Conservation (phyloP, 768 basidiomycete species). For the Tricholoma furcatifolium region DNA sequence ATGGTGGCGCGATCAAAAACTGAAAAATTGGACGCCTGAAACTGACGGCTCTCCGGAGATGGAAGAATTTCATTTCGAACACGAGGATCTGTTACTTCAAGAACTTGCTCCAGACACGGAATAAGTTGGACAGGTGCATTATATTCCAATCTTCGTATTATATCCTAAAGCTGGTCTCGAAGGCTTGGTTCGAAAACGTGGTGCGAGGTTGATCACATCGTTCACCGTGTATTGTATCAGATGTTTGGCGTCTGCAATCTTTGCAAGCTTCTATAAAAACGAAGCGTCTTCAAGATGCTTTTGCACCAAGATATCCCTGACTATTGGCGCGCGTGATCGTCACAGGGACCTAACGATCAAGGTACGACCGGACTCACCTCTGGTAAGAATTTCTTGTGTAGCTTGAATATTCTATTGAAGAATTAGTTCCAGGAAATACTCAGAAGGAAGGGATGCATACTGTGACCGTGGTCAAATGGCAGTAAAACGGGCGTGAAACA, state of each 20-base stretch:
- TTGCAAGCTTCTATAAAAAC: conserved; percentile 22
- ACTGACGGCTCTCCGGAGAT: conserved; percentile 9
- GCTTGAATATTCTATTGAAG: conserved; percentile 51
- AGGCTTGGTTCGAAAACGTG: too few relatives aligned
- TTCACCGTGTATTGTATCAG: too few relatives aligned
- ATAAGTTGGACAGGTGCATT: not conserved
- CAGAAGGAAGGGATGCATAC: conserved; percentile 32
- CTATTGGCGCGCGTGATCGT: conserved; percentile 22
- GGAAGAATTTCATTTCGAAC: conserved; percentile 1
- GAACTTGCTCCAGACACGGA: conserved; percentile 5
- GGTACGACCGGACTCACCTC: conserved; percentile 29
- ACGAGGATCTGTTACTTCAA: conserved; percentile 10
- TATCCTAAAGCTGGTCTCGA: not conserved
- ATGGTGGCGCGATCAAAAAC: conserved; percentile 39
- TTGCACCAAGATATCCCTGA: conserved; percentile 47
- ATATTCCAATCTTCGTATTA: not conserved
- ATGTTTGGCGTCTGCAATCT: too few relatives aligned
- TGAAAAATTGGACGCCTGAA: conserved; percentile 36
- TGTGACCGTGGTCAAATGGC: conserved; percentile 67
- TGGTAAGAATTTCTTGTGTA: conserved; percentile 50
- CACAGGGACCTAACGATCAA: not conserved
- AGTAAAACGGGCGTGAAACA: conserved; percentile 52
- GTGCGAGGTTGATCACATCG: too few relatives aligned
- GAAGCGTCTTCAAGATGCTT: conserved; percentile 39
- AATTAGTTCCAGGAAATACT: not conserved